Evolutionary conservation across 495 filamentous ascomycete genomes (phyloP).

Genomic region (Cryomyces minteri): DNA sequence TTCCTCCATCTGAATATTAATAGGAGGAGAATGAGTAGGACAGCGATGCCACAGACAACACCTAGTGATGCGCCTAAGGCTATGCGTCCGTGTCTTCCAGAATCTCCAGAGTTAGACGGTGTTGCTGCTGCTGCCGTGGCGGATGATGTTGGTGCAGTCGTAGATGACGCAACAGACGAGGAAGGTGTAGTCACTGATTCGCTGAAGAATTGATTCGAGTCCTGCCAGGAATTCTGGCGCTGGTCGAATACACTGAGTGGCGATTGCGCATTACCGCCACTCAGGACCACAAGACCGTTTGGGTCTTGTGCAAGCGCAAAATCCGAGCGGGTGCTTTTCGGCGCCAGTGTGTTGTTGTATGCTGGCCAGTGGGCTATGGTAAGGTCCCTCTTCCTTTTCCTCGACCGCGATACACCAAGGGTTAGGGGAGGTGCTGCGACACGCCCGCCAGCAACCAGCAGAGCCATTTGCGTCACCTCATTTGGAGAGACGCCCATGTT

Average conservation of each 20-base stretch:
- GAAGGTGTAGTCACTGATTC: slow-evolving; percentile 21
- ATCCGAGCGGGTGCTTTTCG: slow-evolving; percentile 34
- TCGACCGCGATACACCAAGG: slow-evolving; percentile 13
- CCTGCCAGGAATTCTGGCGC: slow-evolving; percentile 60
- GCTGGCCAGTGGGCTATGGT: slow-evolving; percentile 47
- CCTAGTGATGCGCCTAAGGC: slow-evolving; percentile 72
- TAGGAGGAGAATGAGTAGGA: slow-evolving; percentile 49
- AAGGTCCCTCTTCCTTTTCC: slow-evolving; percentile 27
- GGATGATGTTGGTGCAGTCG: slow-evolving; percentile 17
- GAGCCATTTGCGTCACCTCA: slow-evolving; percentile 42
- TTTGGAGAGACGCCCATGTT: slow-evolving; percentile 67
- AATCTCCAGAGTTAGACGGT: slow-evolving; percentile 18
- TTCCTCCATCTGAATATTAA: slow-evolving; percentile 46
- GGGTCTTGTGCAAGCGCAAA: slow-evolving; percentile 42
- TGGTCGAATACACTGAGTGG: slow-evolving; percentile 67
- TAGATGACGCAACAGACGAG: slow-evolving; percentile 1
- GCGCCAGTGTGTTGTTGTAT: slow-evolving; percentile 61
- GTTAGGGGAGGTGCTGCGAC: slow-evolving; percentile 20
- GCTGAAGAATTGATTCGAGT: slow-evolving; percentile 48
- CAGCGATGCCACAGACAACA: slow-evolving; percentile 49
- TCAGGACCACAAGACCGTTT: slow-evolving; percentile 49
- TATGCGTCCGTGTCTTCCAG: slow-evolving; percentile 26
- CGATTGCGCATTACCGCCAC: slow-evolving; percentile 49
- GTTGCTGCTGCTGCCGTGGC: slow-evolving; percentile 14
- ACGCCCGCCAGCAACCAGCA: slow-evolving; percentile 31